Evolutionary conservation across 75 land plant species (phyloP).

Genomic region (Cupressus sempervirens): DNA sequence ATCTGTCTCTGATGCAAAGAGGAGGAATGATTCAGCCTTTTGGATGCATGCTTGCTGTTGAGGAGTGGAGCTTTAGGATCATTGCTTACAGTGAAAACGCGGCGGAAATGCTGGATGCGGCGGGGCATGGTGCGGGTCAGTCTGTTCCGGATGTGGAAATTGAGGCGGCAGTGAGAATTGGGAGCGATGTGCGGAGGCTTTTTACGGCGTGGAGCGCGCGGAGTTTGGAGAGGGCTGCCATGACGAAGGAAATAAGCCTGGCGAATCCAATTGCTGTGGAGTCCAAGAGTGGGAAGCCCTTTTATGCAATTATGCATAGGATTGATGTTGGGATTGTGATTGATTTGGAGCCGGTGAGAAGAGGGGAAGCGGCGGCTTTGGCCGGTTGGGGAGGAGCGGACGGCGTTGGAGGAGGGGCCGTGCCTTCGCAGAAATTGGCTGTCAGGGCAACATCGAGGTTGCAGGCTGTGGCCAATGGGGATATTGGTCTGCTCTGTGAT

Average conservation of each 20-base stretch:
- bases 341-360: conserved; percentile 90
- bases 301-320: conserved; percentile 93
- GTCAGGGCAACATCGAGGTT: conserved; percentile 86
- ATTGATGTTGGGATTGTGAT: conserved; percentile 93
- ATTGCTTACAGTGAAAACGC: conserved; percentile 76
- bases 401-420: conserved; percentile 40
- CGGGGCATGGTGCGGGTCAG: conserved; percentile 28
- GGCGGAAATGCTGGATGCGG: conserved; percentile 62
- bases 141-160: conserved; percentile 39
- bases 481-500: conserved; percentile 84
- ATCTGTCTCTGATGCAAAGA: conserved; percentile 82
- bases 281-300: conserved; percentile 73
- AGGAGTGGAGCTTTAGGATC: conserved; percentile 62
- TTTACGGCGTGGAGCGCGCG: conserved; percentile 56
- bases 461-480: conserved; percentile 92
- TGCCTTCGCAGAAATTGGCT: conserved; percentile 95
- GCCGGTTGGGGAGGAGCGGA: conserved; percentile 27
- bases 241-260: conserved; percentile 67
- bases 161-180: conserved; percentile 34
- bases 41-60: conserved; percentile 84
- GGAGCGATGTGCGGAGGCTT: conserved; percentile 72
- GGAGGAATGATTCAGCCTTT: conserved; percentile 92
- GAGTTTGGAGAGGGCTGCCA: conserved; percentile 66
- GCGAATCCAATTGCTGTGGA: conserved; percentile 82
- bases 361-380: conserved; percentile 75